phyloP scores from a whole-genome alignment of 208 protist genomes.

The Trypanosoma rangeli region DNA sequence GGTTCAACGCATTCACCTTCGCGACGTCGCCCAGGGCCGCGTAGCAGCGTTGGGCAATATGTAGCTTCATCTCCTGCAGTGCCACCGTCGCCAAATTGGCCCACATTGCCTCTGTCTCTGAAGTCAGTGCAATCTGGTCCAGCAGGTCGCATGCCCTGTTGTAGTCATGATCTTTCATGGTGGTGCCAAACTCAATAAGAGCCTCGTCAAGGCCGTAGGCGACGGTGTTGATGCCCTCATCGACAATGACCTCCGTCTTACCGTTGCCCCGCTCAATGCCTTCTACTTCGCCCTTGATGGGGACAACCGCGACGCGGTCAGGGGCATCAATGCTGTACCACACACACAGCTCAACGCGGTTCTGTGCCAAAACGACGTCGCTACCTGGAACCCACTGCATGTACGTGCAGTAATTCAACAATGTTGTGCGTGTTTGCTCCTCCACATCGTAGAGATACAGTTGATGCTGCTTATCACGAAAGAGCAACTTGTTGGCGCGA shows the following conservation, averaged over 20 bases:
- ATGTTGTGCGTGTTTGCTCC: conserved; percentile 82
- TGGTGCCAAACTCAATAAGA: conserved; percentile 96
- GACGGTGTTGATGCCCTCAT: conserved; percentile 95
- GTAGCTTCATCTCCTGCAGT: conserved; percentile 85
- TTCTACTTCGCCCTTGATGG: conserved; percentile 97
- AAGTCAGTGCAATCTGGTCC: conserved; percentile 78
- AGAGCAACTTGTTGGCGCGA: conserved; percentile 94
- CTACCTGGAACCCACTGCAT: conserved; percentile 98
- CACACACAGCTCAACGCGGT: conserved; percentile 95
- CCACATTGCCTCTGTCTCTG: conserved; percentile 97
- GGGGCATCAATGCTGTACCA: conserved; percentile 97
- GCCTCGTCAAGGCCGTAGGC: conserved; percentile 95
- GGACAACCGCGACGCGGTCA: conserved; percentile 93
- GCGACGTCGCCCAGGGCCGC: conserved; percentile 94
- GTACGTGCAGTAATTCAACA: conserved; percentile 97
- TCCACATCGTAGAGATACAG: conserved; percentile 95
- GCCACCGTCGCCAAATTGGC: conserved; percentile 80
- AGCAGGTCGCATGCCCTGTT: conserved; percentile 91
- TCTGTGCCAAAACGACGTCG: conserved; percentile 98
- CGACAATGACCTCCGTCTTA: conserved; percentile 96
- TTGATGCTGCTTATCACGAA: conserved; percentile 95
- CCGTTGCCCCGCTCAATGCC: conserved; percentile 94
- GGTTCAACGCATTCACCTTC: conserved; percentile 90
- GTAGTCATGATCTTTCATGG: conserved; percentile 94
- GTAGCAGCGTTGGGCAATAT: conserved; percentile 95